Base-by-base conservation (phyloP, 2,329 filamentous ascomycete genomes). In the Trichophyton mentagrophytes region DNA sequence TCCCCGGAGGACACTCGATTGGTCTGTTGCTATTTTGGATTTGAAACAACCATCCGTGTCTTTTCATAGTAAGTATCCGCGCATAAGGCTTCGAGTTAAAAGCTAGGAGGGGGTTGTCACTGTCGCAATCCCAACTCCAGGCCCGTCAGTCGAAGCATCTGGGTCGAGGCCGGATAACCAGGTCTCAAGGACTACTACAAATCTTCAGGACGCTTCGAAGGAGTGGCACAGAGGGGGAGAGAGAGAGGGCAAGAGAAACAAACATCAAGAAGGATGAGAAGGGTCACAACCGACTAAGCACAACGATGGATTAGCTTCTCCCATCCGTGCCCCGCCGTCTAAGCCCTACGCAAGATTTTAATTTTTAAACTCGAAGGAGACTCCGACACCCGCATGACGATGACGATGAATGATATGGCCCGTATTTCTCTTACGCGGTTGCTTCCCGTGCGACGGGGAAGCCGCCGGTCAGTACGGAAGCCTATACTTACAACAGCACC, bases 331-430 rank as follows among this genome's bases (percentile, higher is more conserved):
- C 49, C 49, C 49, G 30, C 49, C 27, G 49, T 55, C 49, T 55
- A 55, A 55, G 49, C 49, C 49, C 49, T 55, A 55, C 49, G 49
- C 49, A 55, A 36, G 11, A 55, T 55, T 55, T 53, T 38, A 38
- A 38, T 38, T 47, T 53, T 55, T 33, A 55, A 36, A 27, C 49
- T 55, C 49, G 15, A 33, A 55, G 30, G 49, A 36, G 49, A 36
- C 49, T 55, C 49, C 49, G 49, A 55, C 49, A 55, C 49, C 49
- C 49, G 49, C 49, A 55, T 55, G 49, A 55, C 49, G 49, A 53
- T 33, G 22, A n/a, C 15, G 49, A 36, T 33, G 49, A 36, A 55
- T 55, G 49, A 44, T 44, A 55, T 33, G 27, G 27, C 27, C 49
- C 49, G 49, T 55, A 55, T 55, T 55, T 15, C 30, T 36, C 11